Base-by-base conservation (phyloP, 768 basidiomycete genomes). In the Tylopilus plumbeoviolaceoides region DNA sequence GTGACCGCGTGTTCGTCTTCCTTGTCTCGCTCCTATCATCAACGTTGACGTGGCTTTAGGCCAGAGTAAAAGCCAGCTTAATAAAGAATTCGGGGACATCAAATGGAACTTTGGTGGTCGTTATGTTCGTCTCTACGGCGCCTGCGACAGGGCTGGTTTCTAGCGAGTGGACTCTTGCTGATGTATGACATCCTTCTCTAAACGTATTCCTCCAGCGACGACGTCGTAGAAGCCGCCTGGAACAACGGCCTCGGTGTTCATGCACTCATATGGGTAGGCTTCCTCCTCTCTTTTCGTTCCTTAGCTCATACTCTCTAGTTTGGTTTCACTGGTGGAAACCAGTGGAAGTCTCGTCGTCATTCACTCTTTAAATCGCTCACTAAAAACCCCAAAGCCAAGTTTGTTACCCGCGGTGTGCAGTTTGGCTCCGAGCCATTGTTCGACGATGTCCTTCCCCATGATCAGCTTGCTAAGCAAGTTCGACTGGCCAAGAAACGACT, bases 381-480 rank as follows among this genome's bases (percentile, higher is more conserved):
- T 50, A 77, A 78, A 2, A 86, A 85, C 50, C 74, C 77, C 2
- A 83, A 78, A 55, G 84, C 82, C 15, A 79, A 80, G 56, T 87
- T 80, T 49, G 78, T 87, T 23, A 85, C 83, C 1, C 79, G 84
- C 18, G 81, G 71, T 1, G 67, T 87, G 4, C 85, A 88, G 55
- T 87, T 87, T 57, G 86, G 86, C 30, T 84, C 84, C 0, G 86
- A 87, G 59, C 85, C 85, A 1, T 70, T 87, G 20, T 88, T 67
- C 53, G 86, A 87, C 60, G 50, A 66, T 36, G 86, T 78, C 30
- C 69, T 88, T 42, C 61, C 72, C 7, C 74, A 78, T n/a, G 23
- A 61, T 7, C 66, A 72, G 28, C 76, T 88, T 20, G 78, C 81
- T 2, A 51, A 62, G 0, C 78, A 87, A 62, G 80, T 87, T 21